Conservation (phyloP, 2,329 filamentous ascomycete species). For the Penicillium brevicompactum region DNA sequence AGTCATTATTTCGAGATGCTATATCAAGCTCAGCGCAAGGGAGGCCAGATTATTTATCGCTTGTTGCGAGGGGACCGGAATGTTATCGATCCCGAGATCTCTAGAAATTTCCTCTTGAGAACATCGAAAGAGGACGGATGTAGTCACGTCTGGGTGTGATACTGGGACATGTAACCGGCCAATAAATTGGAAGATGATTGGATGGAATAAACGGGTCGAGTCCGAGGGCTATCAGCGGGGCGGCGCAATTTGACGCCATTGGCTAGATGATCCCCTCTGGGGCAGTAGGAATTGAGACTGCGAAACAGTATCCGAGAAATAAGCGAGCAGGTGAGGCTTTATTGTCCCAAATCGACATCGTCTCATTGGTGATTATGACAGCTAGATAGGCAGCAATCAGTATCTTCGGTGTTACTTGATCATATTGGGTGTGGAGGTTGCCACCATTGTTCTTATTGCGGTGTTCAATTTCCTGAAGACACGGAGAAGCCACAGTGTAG, state of each 20-base stretch:
- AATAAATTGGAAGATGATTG: slow-evolving; percentile 8
- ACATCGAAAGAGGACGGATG: not conserved
- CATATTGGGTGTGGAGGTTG: no score
- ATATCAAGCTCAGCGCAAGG: not conserved
- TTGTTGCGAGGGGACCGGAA: slow-evolving; percentile 5
- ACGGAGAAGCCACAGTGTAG: not conserved
- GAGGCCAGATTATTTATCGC: slow-evolving; percentile 9
- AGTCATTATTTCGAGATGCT: slow-evolving; percentile 16
- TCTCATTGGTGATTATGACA: no score
- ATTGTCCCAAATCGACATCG: not conserved
- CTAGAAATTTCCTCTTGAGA: slow-evolving; percentile 14
- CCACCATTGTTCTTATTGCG: no score
- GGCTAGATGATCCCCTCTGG: not conserved
- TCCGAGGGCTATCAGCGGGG: not conserved
- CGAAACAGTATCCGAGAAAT: not conserved
- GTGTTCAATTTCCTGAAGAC: no score
- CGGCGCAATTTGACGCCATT: slow-evolving; percentile 22
- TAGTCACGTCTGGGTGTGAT: not conserved
- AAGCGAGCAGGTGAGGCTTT: not conserved
- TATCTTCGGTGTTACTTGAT: no score
- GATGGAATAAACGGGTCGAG: not conserved
- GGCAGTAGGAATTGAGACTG: not conserved
- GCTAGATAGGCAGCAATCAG: no score
- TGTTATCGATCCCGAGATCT: slow-evolving; percentile 1
- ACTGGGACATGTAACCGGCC: not conserved